A percentile compares a stretch with the other conserved stretches of the same genome.
Evolutionary conservation across 768 basidiomycete species (phyloP).

Genomic region (Agaricus subrufescens): DNA sequence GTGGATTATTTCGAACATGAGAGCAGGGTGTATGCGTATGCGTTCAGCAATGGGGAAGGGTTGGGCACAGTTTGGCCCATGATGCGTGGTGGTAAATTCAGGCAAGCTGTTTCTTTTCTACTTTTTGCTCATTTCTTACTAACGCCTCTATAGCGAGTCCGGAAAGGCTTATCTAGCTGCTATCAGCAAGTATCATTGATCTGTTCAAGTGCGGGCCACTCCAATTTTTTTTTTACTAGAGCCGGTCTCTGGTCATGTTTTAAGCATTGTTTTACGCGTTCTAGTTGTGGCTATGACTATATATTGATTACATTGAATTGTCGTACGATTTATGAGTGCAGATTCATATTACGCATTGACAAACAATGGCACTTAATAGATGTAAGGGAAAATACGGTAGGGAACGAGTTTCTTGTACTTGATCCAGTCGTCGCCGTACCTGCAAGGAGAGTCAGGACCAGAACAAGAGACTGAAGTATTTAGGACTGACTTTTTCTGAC

Average conservation of each 20-base stretch:
- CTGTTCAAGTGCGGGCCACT: not conserved
- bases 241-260: no score
- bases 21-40: conserved; percentile 35
- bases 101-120: conserved; percentile 18
- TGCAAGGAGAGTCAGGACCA: conserved; percentile 21
- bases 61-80: conserved; percentile 44
- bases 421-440: conserved; percentile 93
- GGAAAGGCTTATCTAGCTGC: conserved; percentile 36
- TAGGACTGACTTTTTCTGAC: conserved; percentile 71
- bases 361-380: conserved; percentile 48
- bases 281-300: no score
- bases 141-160: conserved; percentile 25
- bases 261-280: no score
- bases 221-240: not conserved
- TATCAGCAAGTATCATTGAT: conserved; percentile 32
- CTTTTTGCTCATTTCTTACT: not conserved
- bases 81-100: conserved; percentile 30
- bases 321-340: no score
- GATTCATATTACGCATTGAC: not conserved
- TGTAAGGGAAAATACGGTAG: conserved; percentile 80
- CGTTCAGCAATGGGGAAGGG: conserved; percentile 43
- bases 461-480: not conserved
- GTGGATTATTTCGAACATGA: conserved; percentile 35
- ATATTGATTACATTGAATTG: no score
- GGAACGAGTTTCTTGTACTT: conserved; percentile 85